Percentiles rank a stretch among this genome's conserved stretches.
Evolutionary conservation across 2,329 filamentous ascomycete species (phyloP).

Genomic region (Colletotrichum sp.): DNA sequence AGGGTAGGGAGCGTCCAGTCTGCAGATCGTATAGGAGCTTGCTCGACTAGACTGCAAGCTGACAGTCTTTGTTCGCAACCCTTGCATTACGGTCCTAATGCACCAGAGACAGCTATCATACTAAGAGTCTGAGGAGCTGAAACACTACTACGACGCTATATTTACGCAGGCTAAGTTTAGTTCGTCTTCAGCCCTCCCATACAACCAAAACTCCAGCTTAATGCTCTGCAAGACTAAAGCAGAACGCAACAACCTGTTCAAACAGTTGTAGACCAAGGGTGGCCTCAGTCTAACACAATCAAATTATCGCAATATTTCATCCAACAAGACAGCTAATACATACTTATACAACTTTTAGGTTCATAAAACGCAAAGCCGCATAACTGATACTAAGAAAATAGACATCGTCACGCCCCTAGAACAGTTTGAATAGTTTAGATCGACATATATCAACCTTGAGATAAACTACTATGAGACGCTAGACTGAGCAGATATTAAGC

Average conservation of each 20-base stretch:
- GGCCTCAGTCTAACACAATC: background rate
- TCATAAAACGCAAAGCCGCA: background rate
- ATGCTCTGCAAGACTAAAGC: background rate
- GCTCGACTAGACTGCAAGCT: too few species aligned
- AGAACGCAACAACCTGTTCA: background rate
- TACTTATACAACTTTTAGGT: background rate
- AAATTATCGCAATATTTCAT: background rate
- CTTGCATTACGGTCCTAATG: too few species aligned
- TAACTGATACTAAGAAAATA: background rate
- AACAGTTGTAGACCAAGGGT: background rate
- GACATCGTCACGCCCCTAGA: background rate
- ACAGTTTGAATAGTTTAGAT: background rate
- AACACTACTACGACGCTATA: too few species aligned
- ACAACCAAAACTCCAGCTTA: background rate
- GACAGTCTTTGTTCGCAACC: too few species aligned
- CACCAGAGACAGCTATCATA: too few species aligned
- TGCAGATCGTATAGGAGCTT: too few species aligned
- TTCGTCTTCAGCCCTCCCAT: background rate
- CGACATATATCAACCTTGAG: background rate
- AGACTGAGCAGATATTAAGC: background rate
- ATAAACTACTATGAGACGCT: background rate
- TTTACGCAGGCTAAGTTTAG: background rate
- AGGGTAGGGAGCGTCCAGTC: too few species aligned
- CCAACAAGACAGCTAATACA: background rate
- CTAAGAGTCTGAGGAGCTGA: too few species aligned